These are phyloP conservation scores for Aureobasidium vineae DNA, from an alignment of 2,329 filamentous ascomycete species.

Conservation along the genomic window DNA sequence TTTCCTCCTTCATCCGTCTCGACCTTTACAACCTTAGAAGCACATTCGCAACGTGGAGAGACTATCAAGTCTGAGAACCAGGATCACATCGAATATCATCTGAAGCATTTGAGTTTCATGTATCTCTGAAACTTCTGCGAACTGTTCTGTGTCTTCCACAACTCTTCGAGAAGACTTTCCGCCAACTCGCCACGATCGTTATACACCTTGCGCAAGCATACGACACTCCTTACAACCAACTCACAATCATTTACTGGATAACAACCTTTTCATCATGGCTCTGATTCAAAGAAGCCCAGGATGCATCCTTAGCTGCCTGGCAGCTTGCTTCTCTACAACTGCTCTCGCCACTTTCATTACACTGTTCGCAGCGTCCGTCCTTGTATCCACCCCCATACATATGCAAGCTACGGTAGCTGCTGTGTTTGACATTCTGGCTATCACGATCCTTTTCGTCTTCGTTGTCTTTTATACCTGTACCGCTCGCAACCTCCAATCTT, in stretches of 20 bases:
- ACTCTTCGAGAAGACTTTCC: background rate
- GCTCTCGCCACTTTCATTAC: conserved; percentile 19
- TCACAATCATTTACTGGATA: background rate
- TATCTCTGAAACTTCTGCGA: background rate
- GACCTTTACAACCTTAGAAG: background rate
- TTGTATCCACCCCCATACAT: conserved; percentile 5
- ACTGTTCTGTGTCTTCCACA: background rate
- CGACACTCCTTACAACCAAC: background rate
- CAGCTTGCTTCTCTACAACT: conserved; percentile 20
- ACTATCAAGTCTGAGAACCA: background rate
- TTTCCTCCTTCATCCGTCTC: conserved; percentile 12
- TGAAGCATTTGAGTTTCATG: conserved; percentile 12
- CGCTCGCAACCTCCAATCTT: background rate
- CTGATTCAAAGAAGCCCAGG: conserved; percentile 6
- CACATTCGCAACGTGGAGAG: background rate
- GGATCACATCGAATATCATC: background rate
- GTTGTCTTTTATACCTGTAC: conserved; percentile 23
- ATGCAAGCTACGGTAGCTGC: conserved; percentile 29
- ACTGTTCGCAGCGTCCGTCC: conserved; percentile 27
- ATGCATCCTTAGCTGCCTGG: conserved; percentile 24
- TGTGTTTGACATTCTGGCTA: conserved; percentile 29
- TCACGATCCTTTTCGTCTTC: conserved; percentile 27
- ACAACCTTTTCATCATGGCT: background rate
- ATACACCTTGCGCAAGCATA: background rate
- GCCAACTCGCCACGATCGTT: background rate